Base-by-base conservation (phyloP, 805 yeast genomes). In the Candida adriatica region DNA sequence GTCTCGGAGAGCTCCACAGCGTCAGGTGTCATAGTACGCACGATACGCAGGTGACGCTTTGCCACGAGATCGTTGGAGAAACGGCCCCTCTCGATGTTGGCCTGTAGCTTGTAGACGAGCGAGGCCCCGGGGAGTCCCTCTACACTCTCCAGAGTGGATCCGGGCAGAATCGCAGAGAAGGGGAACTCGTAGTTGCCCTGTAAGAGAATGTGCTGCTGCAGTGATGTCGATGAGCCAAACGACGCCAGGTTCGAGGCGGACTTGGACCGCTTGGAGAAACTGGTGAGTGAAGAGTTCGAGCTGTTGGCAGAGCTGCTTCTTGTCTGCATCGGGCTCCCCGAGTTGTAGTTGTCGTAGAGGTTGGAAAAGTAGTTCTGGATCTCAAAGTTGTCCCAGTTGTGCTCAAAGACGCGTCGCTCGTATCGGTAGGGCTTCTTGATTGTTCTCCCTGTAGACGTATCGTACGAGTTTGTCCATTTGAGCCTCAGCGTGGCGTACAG, bases 181-280 rank as follows among this genome's bases (percentile, higher is more conserved):
- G 97, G 96, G 46, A 92, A 74, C 49, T 83, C 94, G 51, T 90
- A 87, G 55, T 83, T 83, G 0, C 97, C 97, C 38, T 70, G 74
- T 1, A 65, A 66, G 34, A 82, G 53, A 5, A 66, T 57, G 38
- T 70, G 73, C 9, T 38, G 37, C 13, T 31, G 23, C 10, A 50
- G 33, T 16, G 39, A 45, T 30, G 48, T 35, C 13, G 46, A 44
- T 1, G 58, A 53, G 4, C 59, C 52, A 23, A 59, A 43, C 3
- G 60, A 55, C 18, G 43, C 50, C 32, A 56, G 34, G 18, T 59
- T 62, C 15, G 61, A 45, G 15, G 58, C 47, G 3, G 62, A 61
- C 27, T 53, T 56, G 8, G 64, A 48, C 6, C 60, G 56, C 30
- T 48, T 55, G 14, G 34, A 40, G 16, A 45, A 37, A 16, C 43